phyloP scores from a whole-genome alignment of 352 stramenopile genomes.

The Pythium sp. region DNA sequence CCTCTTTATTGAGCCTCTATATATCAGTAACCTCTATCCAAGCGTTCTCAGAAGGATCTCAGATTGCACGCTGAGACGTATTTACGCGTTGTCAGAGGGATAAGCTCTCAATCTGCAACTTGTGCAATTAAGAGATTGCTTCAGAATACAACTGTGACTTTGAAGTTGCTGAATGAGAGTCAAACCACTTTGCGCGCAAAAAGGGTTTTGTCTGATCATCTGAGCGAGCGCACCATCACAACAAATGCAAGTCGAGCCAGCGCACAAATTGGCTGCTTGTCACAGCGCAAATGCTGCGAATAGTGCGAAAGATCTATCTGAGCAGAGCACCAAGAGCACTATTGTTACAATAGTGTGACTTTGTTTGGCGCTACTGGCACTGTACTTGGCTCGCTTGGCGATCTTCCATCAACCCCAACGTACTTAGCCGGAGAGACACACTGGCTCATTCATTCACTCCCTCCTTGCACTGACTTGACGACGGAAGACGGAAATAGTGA shows the following conservation, averaged over 20 bases:
- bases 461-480: constrained; percentile 2
- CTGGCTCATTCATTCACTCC: background rate
- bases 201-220: background rate
- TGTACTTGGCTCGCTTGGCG: background rate
- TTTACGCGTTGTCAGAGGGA: background rate
- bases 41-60: background rate
- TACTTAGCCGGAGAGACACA: constrained; percentile 8
- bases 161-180: background rate
- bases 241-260: background rate
- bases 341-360: background rate
- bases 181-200: background rate
- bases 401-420: background rate
- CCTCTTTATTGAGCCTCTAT: background rate
- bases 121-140: no score
- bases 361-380: background rate
- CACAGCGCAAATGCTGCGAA: background rate
- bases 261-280: background rate
- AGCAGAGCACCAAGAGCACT: background rate
- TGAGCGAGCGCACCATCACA: no score
- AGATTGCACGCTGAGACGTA: background rate
- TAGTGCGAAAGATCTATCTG: background rate
- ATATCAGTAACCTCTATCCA: background rate
- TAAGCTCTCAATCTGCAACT: background rate
- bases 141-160: background rate
- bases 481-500: background rate